Conservation (phyloP, 140 eudicot genomes). For the Bidens hawaiensis region DNA sequence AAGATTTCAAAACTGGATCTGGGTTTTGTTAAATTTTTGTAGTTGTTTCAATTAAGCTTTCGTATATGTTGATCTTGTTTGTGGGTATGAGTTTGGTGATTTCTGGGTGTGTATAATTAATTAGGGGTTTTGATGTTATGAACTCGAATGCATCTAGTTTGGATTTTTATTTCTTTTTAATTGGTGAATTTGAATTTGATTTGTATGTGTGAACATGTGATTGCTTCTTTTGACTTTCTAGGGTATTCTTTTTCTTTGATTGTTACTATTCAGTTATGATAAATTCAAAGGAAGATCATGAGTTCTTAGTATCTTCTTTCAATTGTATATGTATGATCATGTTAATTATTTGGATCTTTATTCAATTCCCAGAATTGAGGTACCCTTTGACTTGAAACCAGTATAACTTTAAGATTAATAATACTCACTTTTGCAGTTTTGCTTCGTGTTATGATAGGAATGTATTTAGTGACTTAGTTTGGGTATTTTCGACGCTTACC, state of each 20-base stretch:
- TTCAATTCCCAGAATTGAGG: not conserved
- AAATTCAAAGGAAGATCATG: not conserved
- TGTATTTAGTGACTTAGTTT: not conserved
- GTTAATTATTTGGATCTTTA: not conserved
- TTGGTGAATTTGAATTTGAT: not conserved
- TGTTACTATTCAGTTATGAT: not conserved
- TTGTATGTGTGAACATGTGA: not conserved
- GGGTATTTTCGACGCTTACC: not conserved
- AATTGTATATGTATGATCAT: not conserved
- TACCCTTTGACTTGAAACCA: not conserved
- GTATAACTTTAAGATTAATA: no score
- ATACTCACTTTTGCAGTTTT: no score
- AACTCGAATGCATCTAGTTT: not conserved
- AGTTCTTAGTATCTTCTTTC: not conserved
- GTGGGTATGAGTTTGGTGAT: not conserved
- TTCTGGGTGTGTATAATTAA: not conserved
- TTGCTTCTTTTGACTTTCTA: slow-evolving; percentile 1
- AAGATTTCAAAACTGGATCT: no score
- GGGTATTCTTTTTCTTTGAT: not conserved
- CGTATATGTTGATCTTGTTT: slow-evolving; percentile 6
- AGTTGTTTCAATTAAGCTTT: no score
- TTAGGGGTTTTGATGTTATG: not conserved
- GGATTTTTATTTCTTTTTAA: not conserved
- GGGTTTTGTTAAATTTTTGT: no score
- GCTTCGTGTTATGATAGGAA: no score